phyloP scores from a whole-genome alignment of 1,284 basidiomycete species.

The Coniferiporia sulphurascens region DNA sequence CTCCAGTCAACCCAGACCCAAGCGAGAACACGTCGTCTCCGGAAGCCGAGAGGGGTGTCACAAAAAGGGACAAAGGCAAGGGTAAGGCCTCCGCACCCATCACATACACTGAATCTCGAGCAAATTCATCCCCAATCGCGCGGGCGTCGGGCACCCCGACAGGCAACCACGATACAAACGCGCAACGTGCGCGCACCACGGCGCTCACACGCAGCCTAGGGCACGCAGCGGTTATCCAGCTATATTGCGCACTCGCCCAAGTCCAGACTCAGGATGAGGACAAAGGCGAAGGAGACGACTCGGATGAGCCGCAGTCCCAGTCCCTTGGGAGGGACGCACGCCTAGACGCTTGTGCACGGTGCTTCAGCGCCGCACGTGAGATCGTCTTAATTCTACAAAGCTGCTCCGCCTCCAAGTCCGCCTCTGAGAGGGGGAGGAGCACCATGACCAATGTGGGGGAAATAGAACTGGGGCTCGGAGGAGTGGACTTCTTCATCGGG shows the following conservation, averaged over 20 bases:
- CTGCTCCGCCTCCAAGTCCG: too few species aligned
- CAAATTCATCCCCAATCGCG: too few species aligned
- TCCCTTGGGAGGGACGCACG: neutral
- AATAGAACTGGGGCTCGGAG: too few species aligned
- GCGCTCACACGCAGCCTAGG: conserved; percentile 6
- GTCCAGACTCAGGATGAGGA: too few species aligned
- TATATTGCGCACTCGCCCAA: neutral
- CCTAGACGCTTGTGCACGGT: neutral
- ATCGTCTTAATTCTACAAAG: neutral
- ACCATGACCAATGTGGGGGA: too few species aligned
- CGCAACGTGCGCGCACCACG: neutral
- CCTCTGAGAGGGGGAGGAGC: too few species aligned
- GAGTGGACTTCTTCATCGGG: conserved; percentile 9
- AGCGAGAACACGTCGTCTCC: neutral
- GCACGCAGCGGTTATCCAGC: conserved; percentile 7
- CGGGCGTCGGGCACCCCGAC: too few species aligned
- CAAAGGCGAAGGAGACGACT: too few species aligned
- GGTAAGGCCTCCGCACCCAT: too few species aligned
- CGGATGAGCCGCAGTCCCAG: too few species aligned
- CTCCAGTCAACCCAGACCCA: neutral
- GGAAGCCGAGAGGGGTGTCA: neutral
- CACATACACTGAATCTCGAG: too few species aligned
- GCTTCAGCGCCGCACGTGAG: conserved; percentile 4
- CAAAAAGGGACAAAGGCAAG: neutral
- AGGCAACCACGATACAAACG: too few species aligned